Conservation (phyloP, 768 basidiomycete species). For the Leccinum aurantiacum region DNA sequence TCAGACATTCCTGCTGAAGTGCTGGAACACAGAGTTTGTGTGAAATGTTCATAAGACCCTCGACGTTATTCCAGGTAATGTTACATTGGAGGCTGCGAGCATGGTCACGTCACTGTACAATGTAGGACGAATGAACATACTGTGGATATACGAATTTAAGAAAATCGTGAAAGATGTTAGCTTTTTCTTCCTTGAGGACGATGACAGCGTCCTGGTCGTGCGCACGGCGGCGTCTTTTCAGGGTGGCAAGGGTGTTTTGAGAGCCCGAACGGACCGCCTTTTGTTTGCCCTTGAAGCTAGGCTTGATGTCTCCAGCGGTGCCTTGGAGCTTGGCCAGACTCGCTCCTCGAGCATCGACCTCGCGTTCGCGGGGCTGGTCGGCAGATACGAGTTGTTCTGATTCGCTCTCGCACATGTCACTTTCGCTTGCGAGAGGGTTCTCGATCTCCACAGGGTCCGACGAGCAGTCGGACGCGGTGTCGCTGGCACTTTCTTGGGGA, state of each 20-base stretch:
- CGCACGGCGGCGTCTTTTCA: conserved; percentile 41
- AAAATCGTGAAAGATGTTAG: conserved; percentile 89
- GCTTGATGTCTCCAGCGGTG: conserved; percentile 16
- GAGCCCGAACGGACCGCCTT: conserved; percentile 19
- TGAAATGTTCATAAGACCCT: conserved; percentile 86
- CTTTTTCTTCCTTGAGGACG: conserved; percentile 87
- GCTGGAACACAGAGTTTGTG: conserved; percentile 85
- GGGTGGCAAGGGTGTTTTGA: conserved; percentile 39
- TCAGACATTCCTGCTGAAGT: conserved; percentile 78
- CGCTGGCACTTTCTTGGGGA: conserved; percentile 34
- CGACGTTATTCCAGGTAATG: conserved; percentile 94
- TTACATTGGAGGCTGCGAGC: conserved; percentile 77
- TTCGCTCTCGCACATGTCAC: conserved; percentile 39
- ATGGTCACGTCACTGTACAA: conserved; percentile 4
- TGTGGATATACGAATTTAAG: conserved; percentile 92
- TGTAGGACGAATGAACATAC: conserved; percentile 43
- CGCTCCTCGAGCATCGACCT: conserved; percentile 44
- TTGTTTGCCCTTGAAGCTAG: conserved; percentile 26
- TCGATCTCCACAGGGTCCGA: conserved; percentile 39
- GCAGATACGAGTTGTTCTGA: conserved; percentile 28
- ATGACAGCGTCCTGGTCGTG: conserved; percentile 79
- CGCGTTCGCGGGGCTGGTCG: conserved; percentile 19
- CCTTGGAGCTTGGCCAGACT: conserved; percentile 66
- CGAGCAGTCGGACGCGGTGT: conserved; percentile 40
- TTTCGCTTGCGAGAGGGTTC: conserved; percentile 35